These are phyloP conservation scores for Solanum acaule DNA, from an alignment of 257 asterid species.

Conservation along the genomic window DNA sequence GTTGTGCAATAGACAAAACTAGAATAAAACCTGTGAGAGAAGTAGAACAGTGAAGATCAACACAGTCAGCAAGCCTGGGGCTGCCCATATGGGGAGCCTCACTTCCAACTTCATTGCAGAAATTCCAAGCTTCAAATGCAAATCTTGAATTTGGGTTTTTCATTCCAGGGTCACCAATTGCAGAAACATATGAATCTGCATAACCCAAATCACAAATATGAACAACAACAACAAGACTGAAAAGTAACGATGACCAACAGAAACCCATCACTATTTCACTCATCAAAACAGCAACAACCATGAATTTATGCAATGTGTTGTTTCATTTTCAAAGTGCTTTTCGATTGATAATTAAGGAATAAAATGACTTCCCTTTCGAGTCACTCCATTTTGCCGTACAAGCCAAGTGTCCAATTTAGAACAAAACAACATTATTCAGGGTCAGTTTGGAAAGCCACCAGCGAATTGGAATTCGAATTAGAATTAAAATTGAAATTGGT, in stretches of 20 bases:
- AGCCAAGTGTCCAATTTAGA: not conserved
- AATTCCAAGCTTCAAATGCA: conserved; percentile 86
- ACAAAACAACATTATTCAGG: not conserved
- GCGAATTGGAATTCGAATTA: accelerated
- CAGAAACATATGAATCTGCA: conserved; percentile 38
- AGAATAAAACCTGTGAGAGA: conserved; percentile 34
- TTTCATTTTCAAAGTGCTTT: not conserved
- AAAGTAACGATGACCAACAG: not conserved
- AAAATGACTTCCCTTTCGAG: not conserved
- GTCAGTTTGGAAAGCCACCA: no score
- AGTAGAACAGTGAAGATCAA: conserved; percentile 44
- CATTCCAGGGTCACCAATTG: conserved; percentile 80
- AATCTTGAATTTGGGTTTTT: conserved; percentile 73
- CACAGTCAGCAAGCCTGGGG: conserved; percentile 86
- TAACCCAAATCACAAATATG: conserved; percentile 4
- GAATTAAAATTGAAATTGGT: no score
- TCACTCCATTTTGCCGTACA: not conserved
- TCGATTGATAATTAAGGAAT: not conserved
- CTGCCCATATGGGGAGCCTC: conserved; percentile 77
- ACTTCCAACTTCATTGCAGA: conserved; percentile 80
- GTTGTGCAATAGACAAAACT: no score
- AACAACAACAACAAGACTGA: not conserved
- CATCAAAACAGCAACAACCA: not conserved
- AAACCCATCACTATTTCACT: not conserved
- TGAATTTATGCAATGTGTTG: not conserved